Conservation (phyloP, 306 rosid species). For the Morella rubra region DNA sequence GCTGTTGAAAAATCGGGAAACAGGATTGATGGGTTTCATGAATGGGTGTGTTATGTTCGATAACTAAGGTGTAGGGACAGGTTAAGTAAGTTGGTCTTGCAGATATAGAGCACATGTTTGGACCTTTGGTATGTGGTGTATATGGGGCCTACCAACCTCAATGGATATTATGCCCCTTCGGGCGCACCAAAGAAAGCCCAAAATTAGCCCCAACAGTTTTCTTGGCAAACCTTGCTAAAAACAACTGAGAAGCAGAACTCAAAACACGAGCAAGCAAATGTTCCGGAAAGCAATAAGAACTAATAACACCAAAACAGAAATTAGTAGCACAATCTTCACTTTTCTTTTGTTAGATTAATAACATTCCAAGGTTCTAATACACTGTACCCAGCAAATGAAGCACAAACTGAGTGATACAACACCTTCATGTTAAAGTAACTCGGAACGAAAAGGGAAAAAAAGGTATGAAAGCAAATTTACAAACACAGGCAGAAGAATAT, state of each 20-base stretch:
- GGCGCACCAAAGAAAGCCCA: too few relatives aligned
- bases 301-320: not conserved
- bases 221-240: too few relatives aligned
- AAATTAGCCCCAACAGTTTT: too few relatives aligned
- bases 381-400: slow-evolving; percentile 20
- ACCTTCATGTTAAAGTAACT: not conserved
- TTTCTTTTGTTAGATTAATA: not conserved
- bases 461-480: not conserved
- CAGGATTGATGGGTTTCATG: slow-evolving; percentile 42
- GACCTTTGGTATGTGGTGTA: not conserved
- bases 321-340: not conserved
- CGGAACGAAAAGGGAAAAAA: not conserved
- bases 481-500: not conserved
- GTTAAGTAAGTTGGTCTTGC: not conserved
- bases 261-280: too few relatives aligned
- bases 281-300: not conserved
- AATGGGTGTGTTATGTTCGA: slow-evolving; percentile 9
- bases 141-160: not conserved
- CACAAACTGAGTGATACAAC: slow-evolving; percentile 8
- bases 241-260: not conserved
- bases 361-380: slow-evolving; percentile 1
- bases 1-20: slow-evolving; percentile 27
- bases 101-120: slow-evolving; percentile 5
- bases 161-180: not conserved
- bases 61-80: not conserved